These are phyloP conservation scores for Ascomycota sp. DNA, from an alignment of 2,329 filamentous ascomycete species.

Conservation along the genomic window DNA sequence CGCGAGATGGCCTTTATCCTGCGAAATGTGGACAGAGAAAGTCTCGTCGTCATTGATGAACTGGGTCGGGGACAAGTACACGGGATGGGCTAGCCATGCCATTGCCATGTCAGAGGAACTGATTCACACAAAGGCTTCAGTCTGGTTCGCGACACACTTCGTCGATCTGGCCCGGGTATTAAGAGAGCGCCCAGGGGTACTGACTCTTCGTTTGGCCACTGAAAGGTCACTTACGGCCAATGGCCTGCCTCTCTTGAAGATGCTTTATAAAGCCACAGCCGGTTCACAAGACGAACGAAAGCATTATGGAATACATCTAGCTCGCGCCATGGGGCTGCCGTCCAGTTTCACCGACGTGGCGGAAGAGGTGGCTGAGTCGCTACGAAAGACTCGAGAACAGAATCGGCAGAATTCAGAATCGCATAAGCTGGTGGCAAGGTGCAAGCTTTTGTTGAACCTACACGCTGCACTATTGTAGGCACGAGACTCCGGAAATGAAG, in stretches of 20 bases:
- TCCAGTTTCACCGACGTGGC: constrained; percentile 45
- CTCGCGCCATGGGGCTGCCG: constrained; percentile 55
- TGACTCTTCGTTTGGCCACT: constrained; percentile 65
- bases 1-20: constrained; percentile 87
- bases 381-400: constrained; percentile 36
- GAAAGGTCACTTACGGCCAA: constrained; percentile 32
- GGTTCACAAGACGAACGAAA: constrained; percentile 45
- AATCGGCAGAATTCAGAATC: constrained; percentile 38
- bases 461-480: constrained; percentile 55
- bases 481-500: constrained; percentile 38
- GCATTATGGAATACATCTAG: constrained; percentile 72
- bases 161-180: constrained; percentile 60
- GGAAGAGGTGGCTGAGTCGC: constrained; percentile 38
- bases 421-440: constrained; percentile 36
- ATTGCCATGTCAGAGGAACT: constrained; percentile 78
- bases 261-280: constrained; percentile 67
- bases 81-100: constrained; percentile 78
- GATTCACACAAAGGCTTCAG: constrained; percentile 53
- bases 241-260: constrained; percentile 44
- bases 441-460: constrained; percentile 54
- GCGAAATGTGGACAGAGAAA: constrained; percentile 55
- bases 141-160: constrained; percentile 95
- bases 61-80: constrained; percentile 75
- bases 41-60: constrained; percentile 75
- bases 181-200: constrained; percentile 52